Conservation (phyloP, 768 basidiomycete species). For the Hygrophorus russula region DNA sequence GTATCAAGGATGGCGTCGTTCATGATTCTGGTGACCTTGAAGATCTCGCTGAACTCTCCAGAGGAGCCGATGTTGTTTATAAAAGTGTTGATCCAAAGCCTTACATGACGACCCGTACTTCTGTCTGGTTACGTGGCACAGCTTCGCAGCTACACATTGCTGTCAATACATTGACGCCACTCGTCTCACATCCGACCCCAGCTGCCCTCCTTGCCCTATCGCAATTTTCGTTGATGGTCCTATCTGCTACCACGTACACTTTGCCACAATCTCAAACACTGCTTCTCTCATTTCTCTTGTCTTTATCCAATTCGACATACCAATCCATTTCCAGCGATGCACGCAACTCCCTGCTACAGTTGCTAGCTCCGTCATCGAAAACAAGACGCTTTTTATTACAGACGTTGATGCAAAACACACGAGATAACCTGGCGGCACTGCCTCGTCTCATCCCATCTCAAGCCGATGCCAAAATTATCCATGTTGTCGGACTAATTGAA, state of each 20-base stretch:
- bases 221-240: slow-evolving; percentile 40
- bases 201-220: slow-evolving; percentile 49
- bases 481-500: slow-evolving; percentile 54
- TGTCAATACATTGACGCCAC: slow-evolving; percentile 60
- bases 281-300: slow-evolving; percentile 62
- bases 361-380: slow-evolving; percentile 32
- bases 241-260: slow-evolving; percentile 46
- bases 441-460: slow-evolving; percentile 62
- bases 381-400: slow-evolving; percentile 37
- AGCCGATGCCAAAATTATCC: slow-evolving; percentile 65
- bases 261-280: slow-evolving; percentile 59
- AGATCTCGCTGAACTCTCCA: slow-evolving; percentile 32
- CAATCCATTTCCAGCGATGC: slow-evolving; percentile 40
- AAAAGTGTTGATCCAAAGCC: slow-evolving; percentile 17
- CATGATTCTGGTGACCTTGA: slow-evolving; percentile 47
- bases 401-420: slow-evolving; percentile 49
- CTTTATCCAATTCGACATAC: slow-evolving; percentile 52
- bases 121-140: slow-evolving; percentile 74
- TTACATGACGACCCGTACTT: slow-evolving; percentile 46
- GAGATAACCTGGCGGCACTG: slow-evolving; percentile 54
- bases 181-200: slow-evolving; percentile 63
- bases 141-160: slow-evolving; percentile 78
- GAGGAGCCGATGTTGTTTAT: not conserved
- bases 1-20: slow-evolving; percentile 48
- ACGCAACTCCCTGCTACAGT: slow-evolving; percentile 29